These are phyloP conservation scores for Solanum paucissectum DNA, from an alignment of 257 asterid genomes.

Conservation along the genomic window DNA sequence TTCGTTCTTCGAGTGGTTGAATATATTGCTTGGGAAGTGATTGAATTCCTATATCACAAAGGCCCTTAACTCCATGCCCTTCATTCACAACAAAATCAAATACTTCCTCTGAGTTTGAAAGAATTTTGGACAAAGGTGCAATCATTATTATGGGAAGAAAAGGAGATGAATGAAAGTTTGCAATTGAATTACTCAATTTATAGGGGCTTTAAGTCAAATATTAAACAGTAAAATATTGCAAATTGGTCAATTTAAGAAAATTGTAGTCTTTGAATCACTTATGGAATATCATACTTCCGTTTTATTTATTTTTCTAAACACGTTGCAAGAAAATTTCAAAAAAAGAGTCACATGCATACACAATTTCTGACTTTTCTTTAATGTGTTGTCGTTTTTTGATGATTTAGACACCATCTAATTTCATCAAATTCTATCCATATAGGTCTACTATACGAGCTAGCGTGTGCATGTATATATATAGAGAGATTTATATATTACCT, in stretches of 20 bases:
- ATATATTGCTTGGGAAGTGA: constrained; percentile 12
- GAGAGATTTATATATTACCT: no score
- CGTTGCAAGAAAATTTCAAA: no score
- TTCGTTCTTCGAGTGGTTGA: constrained; percentile 13
- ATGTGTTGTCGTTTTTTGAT: no score
- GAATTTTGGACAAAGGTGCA: background rate
- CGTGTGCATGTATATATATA: no score
- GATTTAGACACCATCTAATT: background rate
- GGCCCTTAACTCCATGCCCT: constrained; percentile 23
- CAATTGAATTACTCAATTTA: no score
- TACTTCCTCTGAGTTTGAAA: background rate
- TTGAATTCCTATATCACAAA: background rate
- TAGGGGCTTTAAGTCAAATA: background rate
- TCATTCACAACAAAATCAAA: constrained; percentile 2
- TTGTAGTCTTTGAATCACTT: background rate
- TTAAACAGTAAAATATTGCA: background rate
- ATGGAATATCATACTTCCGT: background rate
- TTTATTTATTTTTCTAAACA: no score
- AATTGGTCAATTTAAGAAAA: background rate
- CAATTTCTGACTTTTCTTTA: no score
- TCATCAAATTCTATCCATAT: background rate
- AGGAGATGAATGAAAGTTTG: no score
- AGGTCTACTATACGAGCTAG: no score
- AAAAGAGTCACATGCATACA: no score
- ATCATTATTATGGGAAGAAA: no score